Base-by-base conservation (phyloP, 176 grass and related monocot species). In the Carex littledalei region DNA sequence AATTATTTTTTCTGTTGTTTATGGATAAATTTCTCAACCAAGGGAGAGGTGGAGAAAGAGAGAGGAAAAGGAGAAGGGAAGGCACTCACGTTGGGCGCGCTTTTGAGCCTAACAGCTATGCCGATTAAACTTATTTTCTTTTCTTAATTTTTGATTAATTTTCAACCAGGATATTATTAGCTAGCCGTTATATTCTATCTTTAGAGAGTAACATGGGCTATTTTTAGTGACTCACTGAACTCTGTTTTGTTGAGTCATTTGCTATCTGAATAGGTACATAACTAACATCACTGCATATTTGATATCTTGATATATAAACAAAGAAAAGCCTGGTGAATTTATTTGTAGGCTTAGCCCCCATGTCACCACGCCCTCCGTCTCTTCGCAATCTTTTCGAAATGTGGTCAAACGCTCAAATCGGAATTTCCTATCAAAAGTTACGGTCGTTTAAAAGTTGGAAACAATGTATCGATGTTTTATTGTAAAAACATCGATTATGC, bases 141-240 rank as follows among this genome's bases (percentile, higher is more conserved):
- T 78, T 78, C 52, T 78, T 78, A 17, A 78, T 56, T 32, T 31
- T 57, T 17, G 6, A 57, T 78, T 56, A 78, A 78, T 78, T 78
- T 34, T 57, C 74, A 78, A 57, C 74, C 50, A 78, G 74, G 47
- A 78, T 47, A 18, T 78, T 32, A 57, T 78, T 32, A 32, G 49
- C 74, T 78, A 78, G 74, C 47, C 52, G 50, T 78, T 78, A 56
- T 18, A 34, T 78, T 78, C 74, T 78, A 78, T 78, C 49, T 78
- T 78, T 78, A 78, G 74, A 2, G 3, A 78, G 52, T 78, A 78
- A 34, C 56, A 17, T 78, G 24, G 22, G 17, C 26, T 78, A 78
- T 57, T 34, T 56, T 78, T 78, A 78, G 74, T 32, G 52, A 26
- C 71, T 52, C 3, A 56, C 74, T 18, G 50, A 56, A 70, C 6